Evolutionary conservation across 2,329 filamentous ascomycete species (phyloP).

Genomic region (Colletotrichum liriopes): DNA sequence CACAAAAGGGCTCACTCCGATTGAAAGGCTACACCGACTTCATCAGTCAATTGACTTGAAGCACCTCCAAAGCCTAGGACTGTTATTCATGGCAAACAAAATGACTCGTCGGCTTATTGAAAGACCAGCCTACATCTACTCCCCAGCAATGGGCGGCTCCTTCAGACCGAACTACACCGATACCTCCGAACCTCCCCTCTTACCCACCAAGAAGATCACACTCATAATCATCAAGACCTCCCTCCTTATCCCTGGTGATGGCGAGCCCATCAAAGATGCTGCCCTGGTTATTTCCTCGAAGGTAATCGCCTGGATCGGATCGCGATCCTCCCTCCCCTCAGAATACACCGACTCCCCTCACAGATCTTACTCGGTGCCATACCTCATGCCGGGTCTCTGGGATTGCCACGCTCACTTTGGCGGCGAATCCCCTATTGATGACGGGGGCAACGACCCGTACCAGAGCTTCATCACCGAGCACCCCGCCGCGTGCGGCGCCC

Average conservation of each 20-base stretch:
- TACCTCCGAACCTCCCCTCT: background rate
- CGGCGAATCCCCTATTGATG: slow-evolving; percentile 50
- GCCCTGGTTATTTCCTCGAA: slow-evolving; percentile 57
- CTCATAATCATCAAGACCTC: slow-evolving; percentile 49
- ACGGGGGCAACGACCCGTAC: slow-evolving; percentile 40
- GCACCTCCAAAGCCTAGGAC: background rate
- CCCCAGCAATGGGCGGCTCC: slow-evolving; percentile 50
- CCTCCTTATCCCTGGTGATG: slow-evolving; percentile 64
- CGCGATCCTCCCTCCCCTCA: slow-evolving; percentile 47
- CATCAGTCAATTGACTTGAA: background rate
- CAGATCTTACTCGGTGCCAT: slow-evolving; percentile 54
- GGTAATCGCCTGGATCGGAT: slow-evolving; percentile 59
- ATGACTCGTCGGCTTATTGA: slow-evolving; percentile 34
- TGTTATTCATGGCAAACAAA: background rate
- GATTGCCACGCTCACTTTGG: slow-evolving; percentile 66
- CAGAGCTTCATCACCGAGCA: slow-evolving; percentile 46
- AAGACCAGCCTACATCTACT: slow-evolving; percentile 45
- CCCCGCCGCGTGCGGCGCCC: slow-evolving; percentile 56
- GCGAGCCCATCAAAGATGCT: slow-evolving; percentile 57
- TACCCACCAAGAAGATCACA: slow-evolving; percentile 47
- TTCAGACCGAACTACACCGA: slow-evolving; percentile 41
- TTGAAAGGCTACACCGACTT: too few relatives aligned
- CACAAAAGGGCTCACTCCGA: background rate
- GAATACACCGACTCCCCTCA: slow-evolving; percentile 50
- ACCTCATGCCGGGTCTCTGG: slow-evolving; percentile 68